Base-by-base conservation (phyloP, 441 rosid species). In the Jatropha multifida region DNA sequence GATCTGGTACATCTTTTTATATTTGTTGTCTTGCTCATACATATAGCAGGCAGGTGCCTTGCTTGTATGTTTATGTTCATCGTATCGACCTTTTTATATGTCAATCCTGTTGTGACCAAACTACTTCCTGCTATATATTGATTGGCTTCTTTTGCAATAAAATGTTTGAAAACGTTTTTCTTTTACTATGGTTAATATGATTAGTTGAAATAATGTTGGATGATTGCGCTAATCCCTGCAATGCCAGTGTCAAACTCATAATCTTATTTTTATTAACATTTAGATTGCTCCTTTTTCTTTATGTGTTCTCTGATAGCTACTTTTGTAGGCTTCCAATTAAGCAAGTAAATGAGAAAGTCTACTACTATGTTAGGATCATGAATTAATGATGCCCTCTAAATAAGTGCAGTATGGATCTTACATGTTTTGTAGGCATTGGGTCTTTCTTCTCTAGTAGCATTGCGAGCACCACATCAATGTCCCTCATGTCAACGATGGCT, bases 401-500 rank as follows among this genome's bases (percentile, higher is more conserved):
- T 1, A 68, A 71, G 42, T 60, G 10, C 26, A 6, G 44, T 37
- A 70, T 69, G 73, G 74, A 54, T 79, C 51, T 79, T 66, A 74
- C 73, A 46, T 75, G 58, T 71, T 69, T 63, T 84, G 76, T 83
- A 95, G 99, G 97, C 72, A 69, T 81, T 68, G 95, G 94, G 41
- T 88, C 94, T 71, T 87, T 89, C 78, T 78, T 88, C 74, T 89
- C 98, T 26, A 88, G 95, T 78, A 89, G 95, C 69, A 81, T 87
- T 62, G 87, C 86, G 73, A 95, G 97, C 88, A 92, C 98, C 32
- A 78, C 85, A 76, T 86, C 97, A 61, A 82, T 83, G 75, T 93
- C 97, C 13, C 85, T 88, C 61, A 85, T 83, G 83, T 92, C 99
- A 71, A 74, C 92, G 74, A 90, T 90, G 98, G 93, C 96, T 78